Evolutionary conservation across 257 asterid genomes (phyloP), one percentile per base, ranked within the genome.

Genomic region (Scutellaria baicalensis): DNA sequence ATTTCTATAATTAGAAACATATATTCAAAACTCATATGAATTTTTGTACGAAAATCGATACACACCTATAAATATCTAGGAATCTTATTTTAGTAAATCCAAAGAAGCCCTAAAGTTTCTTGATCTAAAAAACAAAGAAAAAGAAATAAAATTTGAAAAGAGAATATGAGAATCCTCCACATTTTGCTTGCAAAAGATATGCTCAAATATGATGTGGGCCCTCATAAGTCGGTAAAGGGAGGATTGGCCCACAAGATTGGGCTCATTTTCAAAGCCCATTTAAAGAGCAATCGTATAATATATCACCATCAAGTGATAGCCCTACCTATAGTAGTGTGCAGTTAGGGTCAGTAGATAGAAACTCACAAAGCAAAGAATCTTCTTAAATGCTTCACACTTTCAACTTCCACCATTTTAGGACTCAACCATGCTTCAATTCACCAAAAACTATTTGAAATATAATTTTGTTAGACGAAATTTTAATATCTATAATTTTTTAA

Each of bases 221-320:
- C 64, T 21, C 0, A 3, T 8, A 0, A 57, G 73, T 50, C 35
- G 52, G 49, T 36, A 33, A 48, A 39, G 36, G 56, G 27, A 36
- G 38, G 9, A 0, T 7, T 11, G 74, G 66, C 62, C 75, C 71
- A 71, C 60, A 60, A 4, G 1, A 0, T n/a, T 71, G 66, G 81
- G 74, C 74, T 44, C n/a, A 42, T 50, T 50, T 36, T 2, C 3
- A 52, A 63, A 63, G 72, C 76, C 80, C 75, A 63, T 3, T 59
- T 9, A 49, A 1, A 61, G 44, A 38, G 43, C 31, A 35, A 27
- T 10, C 23, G 23, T 6, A 12, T 42, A 42, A 9, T 42, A 9
- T 9, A 42, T 16, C 1, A 11, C 9, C 17, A 20, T 54, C 36
- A 50, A 50, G 71, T 50, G 38, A 51, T 0, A 27, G 0, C 2